Percentiles rank a stretch among this genome's conserved stretches.
Conservation (phyloP, 2,329 filamentous ascomycete genomes). For the Stagonosporopsis chrysanthemi region DNA sequence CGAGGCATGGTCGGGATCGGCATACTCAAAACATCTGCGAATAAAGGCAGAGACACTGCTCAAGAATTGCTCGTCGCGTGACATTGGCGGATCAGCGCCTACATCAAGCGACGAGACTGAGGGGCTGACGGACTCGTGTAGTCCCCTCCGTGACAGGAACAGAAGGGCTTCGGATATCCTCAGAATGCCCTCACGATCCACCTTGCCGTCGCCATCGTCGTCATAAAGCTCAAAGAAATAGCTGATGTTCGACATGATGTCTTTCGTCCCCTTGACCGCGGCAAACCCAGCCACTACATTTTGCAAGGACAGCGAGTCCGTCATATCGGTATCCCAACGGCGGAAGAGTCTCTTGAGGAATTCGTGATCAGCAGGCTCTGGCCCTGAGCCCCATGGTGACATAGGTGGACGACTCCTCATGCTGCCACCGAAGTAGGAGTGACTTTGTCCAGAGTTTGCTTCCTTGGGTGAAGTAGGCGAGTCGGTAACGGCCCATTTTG, state of each 20-base stretch:
- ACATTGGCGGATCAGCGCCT: constrained; percentile 54
- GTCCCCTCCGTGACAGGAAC: constrained; percentile 87
- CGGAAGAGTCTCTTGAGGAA: constrained; percentile 88
- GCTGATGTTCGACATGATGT: constrained; percentile 97
- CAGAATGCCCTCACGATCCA: constrained; percentile 93
- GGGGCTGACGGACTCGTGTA: constrained; percentile 77
- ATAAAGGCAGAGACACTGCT: constrained; percentile 96
- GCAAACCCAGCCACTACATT: constrained; percentile 92
- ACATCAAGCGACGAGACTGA: constrained; percentile 66
- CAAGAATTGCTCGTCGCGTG: constrained; percentile 84
- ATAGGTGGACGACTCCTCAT: constrained; percentile 51
- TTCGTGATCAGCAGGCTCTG: constrained; percentile 87
- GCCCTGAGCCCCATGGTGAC: constrained; percentile 66
- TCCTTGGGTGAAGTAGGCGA: constrained; percentile 70
- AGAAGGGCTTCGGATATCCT: constrained; percentile 92
- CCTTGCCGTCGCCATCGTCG: constrained; percentile 86
- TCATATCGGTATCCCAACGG: constrained; percentile 84
- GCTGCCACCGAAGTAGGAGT: constrained; percentile 63
- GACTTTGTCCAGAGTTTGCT: constrained; percentile 58
- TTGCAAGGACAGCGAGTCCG: constrained; percentile 81
- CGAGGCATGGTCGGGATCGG: constrained; percentile 81
- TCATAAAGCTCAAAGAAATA: constrained; percentile 99
- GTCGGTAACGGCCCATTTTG: constrained; percentile 93
- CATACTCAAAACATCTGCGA: constrained; percentile 95
- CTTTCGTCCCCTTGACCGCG: constrained; percentile 87